Conservation (phyloP, 345 rosid species). For the Aquilaria malaccensis region DNA sequence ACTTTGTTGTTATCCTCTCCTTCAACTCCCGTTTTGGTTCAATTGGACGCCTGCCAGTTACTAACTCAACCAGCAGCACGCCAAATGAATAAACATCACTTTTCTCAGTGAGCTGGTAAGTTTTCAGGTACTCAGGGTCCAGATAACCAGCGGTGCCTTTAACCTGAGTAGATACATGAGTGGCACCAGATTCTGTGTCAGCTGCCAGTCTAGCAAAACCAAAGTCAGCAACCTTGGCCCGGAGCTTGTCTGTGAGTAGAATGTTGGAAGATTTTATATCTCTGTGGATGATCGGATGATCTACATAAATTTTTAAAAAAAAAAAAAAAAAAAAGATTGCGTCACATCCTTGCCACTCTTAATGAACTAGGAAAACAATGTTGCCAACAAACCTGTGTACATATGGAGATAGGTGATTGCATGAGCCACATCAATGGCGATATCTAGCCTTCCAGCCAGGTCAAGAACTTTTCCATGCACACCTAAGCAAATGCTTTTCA, state of each 20-base stretch:
- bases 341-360: not conserved
- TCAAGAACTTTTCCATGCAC: conserved; percentile 49
- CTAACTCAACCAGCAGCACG: conserved; percentile 67
- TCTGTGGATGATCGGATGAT: conserved; percentile 93
- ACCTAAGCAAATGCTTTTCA: conserved; percentile 38
- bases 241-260: conserved; percentile 74
- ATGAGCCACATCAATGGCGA: conserved; percentile 85
- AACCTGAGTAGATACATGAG: conserved; percentile 95
- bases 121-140: conserved; percentile 83
- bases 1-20: conserved; percentile 73
- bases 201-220: conserved; percentile 90
- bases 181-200: conserved; percentile 66
- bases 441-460: conserved; percentile 61
- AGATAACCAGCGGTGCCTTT: conserved; percentile 97
- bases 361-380: conserved; percentile 2
- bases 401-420: conserved; percentile 94
- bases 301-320: conserved; percentile 31
- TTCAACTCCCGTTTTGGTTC: conserved; percentile 62
- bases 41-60: conserved; percentile 83
- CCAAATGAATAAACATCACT: conserved; percentile 96
- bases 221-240: conserved; percentile 91
- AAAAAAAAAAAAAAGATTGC: not conserved
- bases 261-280: conserved; percentile 95
- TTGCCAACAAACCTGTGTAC: conserved; percentile 60
- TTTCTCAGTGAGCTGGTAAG: conserved; percentile 88